phyloP scores from a whole-genome alignment of 2,329 filamentous ascomycete species.

The Ploettnerulaceae sp. region DNA sequence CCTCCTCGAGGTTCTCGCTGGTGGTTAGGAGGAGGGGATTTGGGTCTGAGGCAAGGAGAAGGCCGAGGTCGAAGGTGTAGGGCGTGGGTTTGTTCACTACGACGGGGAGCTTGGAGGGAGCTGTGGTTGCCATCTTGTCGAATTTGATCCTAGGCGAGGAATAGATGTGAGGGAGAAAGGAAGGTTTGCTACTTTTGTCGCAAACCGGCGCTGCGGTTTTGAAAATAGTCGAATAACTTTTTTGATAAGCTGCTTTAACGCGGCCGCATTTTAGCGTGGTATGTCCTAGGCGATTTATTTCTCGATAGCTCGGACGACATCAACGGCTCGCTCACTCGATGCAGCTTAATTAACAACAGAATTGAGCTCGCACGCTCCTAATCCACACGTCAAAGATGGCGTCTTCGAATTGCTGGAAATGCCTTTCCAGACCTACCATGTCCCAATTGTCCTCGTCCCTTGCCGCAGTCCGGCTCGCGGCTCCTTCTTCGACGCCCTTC shows the following conservation, averaged over 20 bases:
- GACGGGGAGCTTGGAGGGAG: slow-evolving; percentile 47
- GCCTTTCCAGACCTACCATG: slow-evolving; percentile 45
- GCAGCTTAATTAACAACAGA: not conserved
- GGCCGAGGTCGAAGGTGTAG: slow-evolving; percentile 86
- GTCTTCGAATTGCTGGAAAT: slow-evolving; percentile 54
- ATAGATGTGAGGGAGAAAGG: not conserved
- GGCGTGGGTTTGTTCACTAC: slow-evolving; percentile 78
- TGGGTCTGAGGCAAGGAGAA: slow-evolving; percentile 79
- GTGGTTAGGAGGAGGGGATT: slow-evolving; percentile 66
- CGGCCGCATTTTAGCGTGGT: slow-evolving; percentile 11
- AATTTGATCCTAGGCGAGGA: not conserved
- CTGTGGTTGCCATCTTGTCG: slow-evolving; percentile 10
- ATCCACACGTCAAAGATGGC: slow-evolving; percentile 41
- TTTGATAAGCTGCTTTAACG: slow-evolving; percentile 1
- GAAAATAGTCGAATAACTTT: slow-evolving; percentile 6
- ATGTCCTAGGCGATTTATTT: slow-evolving; percentile 2
- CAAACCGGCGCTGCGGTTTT: not conserved
- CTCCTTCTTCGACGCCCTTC: slow-evolving; percentile 32
- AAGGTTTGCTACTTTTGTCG: not conserved
- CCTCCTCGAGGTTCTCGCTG: slow-evolving; percentile 52
- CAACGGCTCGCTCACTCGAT: not conserved
- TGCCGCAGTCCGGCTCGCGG: slow-evolving; percentile 26
- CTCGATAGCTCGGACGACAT: slow-evolving; percentile 2
- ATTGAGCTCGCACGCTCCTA: slow-evolving; percentile 5
- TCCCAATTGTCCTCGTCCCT: slow-evolving; percentile 40